These are phyloP conservation scores for Zostera marina DNA, from an alignment of 116 monocot genomes.

Conservation along the genomic window DNA sequence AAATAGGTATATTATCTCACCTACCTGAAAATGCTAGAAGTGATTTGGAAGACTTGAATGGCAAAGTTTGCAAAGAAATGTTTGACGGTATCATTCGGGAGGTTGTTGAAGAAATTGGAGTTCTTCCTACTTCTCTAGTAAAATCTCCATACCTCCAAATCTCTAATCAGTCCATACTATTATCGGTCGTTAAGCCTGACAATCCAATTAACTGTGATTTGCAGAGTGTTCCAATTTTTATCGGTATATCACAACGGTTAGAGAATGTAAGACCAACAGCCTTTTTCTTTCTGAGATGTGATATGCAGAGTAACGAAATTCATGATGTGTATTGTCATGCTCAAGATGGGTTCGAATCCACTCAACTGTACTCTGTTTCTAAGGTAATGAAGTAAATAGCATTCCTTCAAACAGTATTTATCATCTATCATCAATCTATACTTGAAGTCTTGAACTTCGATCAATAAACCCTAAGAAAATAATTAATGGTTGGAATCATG, in stretches of 20 bases:
- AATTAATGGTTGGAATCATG: too few species aligned
- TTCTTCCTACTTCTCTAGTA: conserved; percentile 55
- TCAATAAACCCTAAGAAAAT: neutral
- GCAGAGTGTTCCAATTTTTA: conserved; percentile 71
- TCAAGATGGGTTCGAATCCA: conserved; percentile 89
- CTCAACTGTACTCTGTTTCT: conserved; percentile 43
- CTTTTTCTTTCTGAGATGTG: conserved; percentile 72
- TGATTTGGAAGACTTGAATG: conserved; percentile 20
- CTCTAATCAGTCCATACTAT: neutral
- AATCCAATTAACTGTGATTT: neutral
- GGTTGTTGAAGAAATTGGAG: conserved; percentile 95
- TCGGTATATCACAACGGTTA: conserved; percentile 68
- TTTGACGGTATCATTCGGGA: conserved; percentile 88
- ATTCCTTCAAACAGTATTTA: neutral
- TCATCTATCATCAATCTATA: neutral
- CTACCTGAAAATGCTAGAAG: conserved; percentile 10
- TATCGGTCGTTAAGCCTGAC: neutral
- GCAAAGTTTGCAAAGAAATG: conserved; percentile 68
- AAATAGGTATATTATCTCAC: conserved; percentile 63
- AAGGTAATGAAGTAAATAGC: conserved; percentile 25
- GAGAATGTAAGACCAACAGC: conserved; percentile 83
- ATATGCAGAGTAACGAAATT: conserved; percentile 38
- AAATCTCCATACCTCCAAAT: neutral
- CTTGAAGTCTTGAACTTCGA: neutral
- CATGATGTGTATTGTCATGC: conserved; percentile 55